Base-by-base conservation (phyloP, 1,284 basidiomycete genomes). In the Trichosporon sp. region DNA sequence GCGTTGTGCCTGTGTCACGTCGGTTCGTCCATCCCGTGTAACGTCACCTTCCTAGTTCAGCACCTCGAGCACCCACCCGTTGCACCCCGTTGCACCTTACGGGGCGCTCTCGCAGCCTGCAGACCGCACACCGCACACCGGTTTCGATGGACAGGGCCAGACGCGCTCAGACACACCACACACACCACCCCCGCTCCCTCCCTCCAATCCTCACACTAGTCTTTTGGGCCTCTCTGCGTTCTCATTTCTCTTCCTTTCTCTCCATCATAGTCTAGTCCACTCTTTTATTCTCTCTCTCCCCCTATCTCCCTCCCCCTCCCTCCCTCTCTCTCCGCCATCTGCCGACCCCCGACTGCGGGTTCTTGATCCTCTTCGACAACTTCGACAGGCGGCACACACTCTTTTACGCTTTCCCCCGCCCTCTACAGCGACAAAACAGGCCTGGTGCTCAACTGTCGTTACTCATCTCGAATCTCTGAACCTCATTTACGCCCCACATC, bases 361-460 rank as follows among this genome's bases (percentile, higher is more conserved):
- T 32, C 35, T 65, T 46, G 61, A 11, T 59, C 43, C 38, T 48
- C 48, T 26, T 40, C n/a, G 38, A 35, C 56, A 16, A 14, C 65
- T 38, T 67, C 56, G 31, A 26, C 65, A 59, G 43, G 43, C 48
- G 38, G 54, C 56, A 71, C 68, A 69, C 71, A 67, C 59, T 72
- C 71, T 16, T 72, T 72, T 63, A 26, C 14, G 38, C n/a, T 19
- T 46, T 56, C 32, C 38, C n/a, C 65, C 6, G 31, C 31, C 40
- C 63, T 37, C 37, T 12, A 51, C 48, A 56, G 31, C 65, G 21
- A 66, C 19, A 67, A 43, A 56, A 43, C 56, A 48, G 65, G 65
- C 64, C 65, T 66, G 65, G 32, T 11, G 46, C 37, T 65, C 21
- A 10, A 16, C 32, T 26, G 16, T 35, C 37, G 31, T 70, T 46